Conservation (phyloP, 441 rosid species). For the Theobroma grandiflorum region DNA sequence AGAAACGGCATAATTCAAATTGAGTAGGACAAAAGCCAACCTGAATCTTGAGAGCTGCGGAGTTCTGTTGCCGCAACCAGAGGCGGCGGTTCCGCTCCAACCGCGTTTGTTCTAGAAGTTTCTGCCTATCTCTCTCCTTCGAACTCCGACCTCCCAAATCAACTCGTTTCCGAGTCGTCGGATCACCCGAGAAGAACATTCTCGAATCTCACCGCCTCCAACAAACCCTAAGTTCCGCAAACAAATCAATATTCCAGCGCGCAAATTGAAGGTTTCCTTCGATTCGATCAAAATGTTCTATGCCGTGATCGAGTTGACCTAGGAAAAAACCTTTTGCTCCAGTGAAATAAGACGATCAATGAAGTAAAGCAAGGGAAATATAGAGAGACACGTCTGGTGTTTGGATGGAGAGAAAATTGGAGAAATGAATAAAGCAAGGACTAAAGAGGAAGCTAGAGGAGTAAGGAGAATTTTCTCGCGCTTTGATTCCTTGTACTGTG, state of each 20-base stretch:
- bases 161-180: constrained; percentile 91
- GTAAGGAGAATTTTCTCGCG: constrained; percentile 16
- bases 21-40: constrained; percentile 40
- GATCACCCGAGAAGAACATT: constrained; percentile 96
- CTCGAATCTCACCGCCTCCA: constrained; percentile 23
- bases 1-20: constrained; percentile 12
- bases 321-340: neutral
- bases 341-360: neutral
- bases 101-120: constrained; percentile 94
- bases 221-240: constrained; percentile 9
- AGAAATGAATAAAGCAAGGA: neutral
- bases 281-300: constrained; percentile 12
- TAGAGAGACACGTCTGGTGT: neutral
- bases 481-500: neutral
- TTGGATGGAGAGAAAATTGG: constrained; percentile 30
- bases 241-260: neutral
- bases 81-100: constrained; percentile 90
- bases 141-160: constrained; percentile 98
- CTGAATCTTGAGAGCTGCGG: constrained; percentile 88
- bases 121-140: constrained; percentile 93
- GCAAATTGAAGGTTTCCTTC: neutral
- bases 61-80: constrained; percentile 74
- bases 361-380: neutral
- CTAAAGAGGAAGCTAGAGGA: neutral
- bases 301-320: constrained; percentile 17